Conservation (phyloP, 192 early-diverging fungal species). For the Phycomyces blakesleeanus region DNA sequence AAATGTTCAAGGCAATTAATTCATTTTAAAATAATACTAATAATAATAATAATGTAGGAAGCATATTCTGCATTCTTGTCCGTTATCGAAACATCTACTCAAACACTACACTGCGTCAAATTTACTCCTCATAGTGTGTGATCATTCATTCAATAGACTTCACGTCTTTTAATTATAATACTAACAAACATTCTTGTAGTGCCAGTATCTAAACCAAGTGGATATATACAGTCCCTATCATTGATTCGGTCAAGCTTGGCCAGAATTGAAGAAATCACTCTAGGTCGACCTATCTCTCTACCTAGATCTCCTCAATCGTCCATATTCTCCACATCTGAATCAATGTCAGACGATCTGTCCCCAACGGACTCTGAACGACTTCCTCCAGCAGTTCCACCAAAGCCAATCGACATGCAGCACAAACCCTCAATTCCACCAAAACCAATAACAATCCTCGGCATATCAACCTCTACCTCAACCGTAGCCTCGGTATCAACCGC, state of each 20-base stretch:
- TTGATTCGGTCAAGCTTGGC: slow-evolving; percentile 9
- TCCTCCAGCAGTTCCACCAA: slow-evolving; percentile 16
- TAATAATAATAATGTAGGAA: no score
- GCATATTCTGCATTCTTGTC: slow-evolving; percentile 49
- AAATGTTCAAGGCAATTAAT: no score
- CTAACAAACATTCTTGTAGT: neutral
- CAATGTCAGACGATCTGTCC: slow-evolving; percentile 12
- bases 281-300: slow-evolving; percentile 12
- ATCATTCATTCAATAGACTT: no score
- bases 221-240: slow-evolving; percentile 5
- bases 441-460: slow-evolving; percentile 27
- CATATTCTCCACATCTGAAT: neutral
- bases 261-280: slow-evolving; percentile 14
- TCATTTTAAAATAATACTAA: no score
- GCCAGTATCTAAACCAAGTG: slow-evolving; percentile 11
- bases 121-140: slow-evolving; percentile 53
- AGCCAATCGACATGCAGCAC: slow-evolving; percentile 11
- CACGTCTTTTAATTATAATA: no score
- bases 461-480: neutral
- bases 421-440: slow-evolving; percentile 43
- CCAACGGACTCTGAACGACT: slow-evolving; percentile 11
- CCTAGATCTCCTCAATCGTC: slow-evolving; percentile 13
- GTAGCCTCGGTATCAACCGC: no score
- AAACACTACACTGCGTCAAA: slow-evolving; percentile 47
- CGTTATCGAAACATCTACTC: slow-evolving; percentile 39